Evolutionary conservation across 768 basidiomycete species (phyloP).

Genomic region (Pisolithus albus): DNA sequence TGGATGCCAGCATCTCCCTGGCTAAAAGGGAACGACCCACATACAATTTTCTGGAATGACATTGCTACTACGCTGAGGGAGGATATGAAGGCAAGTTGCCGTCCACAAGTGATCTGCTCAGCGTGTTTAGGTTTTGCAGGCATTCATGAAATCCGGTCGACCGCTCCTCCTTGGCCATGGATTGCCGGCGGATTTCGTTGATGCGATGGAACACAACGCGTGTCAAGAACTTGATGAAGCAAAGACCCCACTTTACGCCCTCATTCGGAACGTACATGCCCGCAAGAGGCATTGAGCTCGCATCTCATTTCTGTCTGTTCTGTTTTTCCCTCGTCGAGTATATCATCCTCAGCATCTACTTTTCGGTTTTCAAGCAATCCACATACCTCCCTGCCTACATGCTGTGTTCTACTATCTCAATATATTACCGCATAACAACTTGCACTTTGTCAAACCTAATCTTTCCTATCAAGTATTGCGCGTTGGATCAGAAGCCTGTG

Average conservation of each 20-base stretch:
- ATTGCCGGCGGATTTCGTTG: slow-evolving; percentile 44
- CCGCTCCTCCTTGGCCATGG: slow-evolving; percentile 63
- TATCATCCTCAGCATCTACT: neutral
- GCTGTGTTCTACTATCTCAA: neutral
- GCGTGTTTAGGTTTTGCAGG: slow-evolving; percentile 29
- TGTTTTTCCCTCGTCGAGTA: neutral
- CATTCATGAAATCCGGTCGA: slow-evolving; percentile 59
- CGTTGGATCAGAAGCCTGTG: neutral
- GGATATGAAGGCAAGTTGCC: slow-evolving; percentile 45
- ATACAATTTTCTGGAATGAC: slow-evolving; percentile 31
- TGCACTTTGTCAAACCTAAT: neutral
- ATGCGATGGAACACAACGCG: slow-evolving; percentile 47
- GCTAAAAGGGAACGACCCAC: slow-evolving; percentile 20
- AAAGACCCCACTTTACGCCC: slow-evolving; percentile 42
- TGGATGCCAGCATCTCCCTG: slow-evolving; percentile 61
- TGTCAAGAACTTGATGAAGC: slow-evolving; percentile 46
- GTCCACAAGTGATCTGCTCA: neutral
- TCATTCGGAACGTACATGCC: slow-evolving; percentile 56
- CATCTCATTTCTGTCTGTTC: neutral
- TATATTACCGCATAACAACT: neutral
- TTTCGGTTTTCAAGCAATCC: neutral
- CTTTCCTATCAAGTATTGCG: neutral
- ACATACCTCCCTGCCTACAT: neutral
- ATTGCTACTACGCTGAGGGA: slow-evolving; percentile 45
- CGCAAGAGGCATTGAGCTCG: slow-evolving; percentile 21